A percentile compares a stretch with the other conserved stretches of the same genome.
These are phyloP conservation scores for Rubus parviflorus DNA, from an alignment of 306 rosid genomes.

Conservation along the genomic window DNA sequence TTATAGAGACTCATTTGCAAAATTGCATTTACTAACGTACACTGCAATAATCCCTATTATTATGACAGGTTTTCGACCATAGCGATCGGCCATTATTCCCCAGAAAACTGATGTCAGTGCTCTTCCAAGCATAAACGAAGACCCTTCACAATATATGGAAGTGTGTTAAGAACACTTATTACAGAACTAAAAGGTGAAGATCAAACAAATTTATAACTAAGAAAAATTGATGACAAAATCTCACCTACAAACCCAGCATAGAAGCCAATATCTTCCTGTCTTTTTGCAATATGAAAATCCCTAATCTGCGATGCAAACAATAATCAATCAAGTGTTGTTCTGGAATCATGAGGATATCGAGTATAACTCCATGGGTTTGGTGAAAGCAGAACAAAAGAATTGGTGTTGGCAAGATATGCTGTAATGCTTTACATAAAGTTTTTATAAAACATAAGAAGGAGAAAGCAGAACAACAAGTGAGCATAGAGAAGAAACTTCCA, in stretches of 20 bases:
- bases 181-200: background rate
- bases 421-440: background rate
- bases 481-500: background rate
- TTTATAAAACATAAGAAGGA: background rate
- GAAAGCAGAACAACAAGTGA: background rate
- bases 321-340: background rate
- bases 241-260: conserved; percentile 90
- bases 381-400: too few relatives aligned
- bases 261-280: conserved; percentile 70
- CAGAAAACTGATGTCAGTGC: too few relatives aligned
- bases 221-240: conserved; percentile 11
- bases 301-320: conserved; percentile 58
- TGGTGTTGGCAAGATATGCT: too few relatives aligned
- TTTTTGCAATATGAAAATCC: conserved; percentile 73
- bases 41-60: too few relatives aligned
- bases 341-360: background rate
- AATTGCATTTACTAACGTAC: too few relatives aligned
- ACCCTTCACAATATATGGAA: too few relatives aligned
- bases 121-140: too few relatives aligned
- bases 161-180: conserved; percentile 21
- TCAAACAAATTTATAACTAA: background rate
- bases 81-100: too few relatives aligned
- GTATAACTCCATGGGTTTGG: background rate
- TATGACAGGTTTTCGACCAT: too few relatives aligned
- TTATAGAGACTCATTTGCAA: too few relatives aligned